Evolutionary conservation across 495 filamentous ascomycete genomes (phyloP).

Genomic region (Margaritispora aquatica): DNA sequence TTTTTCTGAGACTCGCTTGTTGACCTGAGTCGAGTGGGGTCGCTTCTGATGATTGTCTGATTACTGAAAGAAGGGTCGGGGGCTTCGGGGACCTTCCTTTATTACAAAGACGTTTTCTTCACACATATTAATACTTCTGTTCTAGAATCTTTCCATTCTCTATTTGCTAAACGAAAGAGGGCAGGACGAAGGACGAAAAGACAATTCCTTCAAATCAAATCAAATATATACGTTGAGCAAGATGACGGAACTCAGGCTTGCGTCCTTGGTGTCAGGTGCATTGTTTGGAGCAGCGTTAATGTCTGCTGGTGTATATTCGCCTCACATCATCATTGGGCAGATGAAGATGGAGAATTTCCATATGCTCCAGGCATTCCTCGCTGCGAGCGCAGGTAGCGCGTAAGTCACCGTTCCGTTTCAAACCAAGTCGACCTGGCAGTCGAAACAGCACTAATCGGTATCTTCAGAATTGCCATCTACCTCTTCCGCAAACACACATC

Average conservation of each 20-base stretch:
- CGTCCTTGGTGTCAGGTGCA: slow-evolving; percentile 27
- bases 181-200: neutral
- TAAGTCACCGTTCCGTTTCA: slow-evolving; percentile 36
- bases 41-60: no score
- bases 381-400: slow-evolving; percentile 47
- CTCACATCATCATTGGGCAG: slow-evolving; percentile 45
- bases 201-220: no score
- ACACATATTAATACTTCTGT: no score
- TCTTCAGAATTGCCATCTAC: slow-evolving; percentile 22
- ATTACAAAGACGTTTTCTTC: no score
- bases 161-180: neutral
- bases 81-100: no score
- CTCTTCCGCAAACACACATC: slow-evolving; percentile 19
- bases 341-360: slow-evolving; percentile 47
- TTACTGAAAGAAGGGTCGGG: no score
- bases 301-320: slow-evolving; percentile 44
- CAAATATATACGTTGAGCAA: no score
- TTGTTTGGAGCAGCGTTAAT: slow-evolving; percentile 50
- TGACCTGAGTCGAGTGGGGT: no score
- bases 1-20: neutral
- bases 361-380: slow-evolving; percentile 52
- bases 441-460: no score
- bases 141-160: no score
- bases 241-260: neutral
- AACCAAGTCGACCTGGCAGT: no score